These are phyloP conservation scores for Laburnicola sp. DNA, from an alignment of 2,329 filamentous ascomycete species.

Conservation along the genomic window DNA sequence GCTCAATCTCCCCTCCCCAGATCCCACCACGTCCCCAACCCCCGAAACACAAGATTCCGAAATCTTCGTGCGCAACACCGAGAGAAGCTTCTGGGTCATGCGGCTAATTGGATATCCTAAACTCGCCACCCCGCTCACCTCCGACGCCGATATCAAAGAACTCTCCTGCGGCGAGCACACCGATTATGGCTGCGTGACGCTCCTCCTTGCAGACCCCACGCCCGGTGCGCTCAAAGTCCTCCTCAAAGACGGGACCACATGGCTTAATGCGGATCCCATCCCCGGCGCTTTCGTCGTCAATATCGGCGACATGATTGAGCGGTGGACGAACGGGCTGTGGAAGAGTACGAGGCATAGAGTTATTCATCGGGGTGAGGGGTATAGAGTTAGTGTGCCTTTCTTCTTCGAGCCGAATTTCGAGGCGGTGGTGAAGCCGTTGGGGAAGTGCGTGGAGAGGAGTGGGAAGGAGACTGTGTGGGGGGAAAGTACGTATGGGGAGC, in stretches of 20 bases:
- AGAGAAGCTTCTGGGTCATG: slow-evolving; percentile 47
- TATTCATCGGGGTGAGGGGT: slow-evolving; percentile 46
- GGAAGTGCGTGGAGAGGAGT: slow-evolving; percentile 41
- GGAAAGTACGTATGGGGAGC: slow-evolving; percentile 48
- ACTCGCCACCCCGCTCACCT: slow-evolving; percentile 20
- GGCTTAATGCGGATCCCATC: slow-evolving; percentile 52
- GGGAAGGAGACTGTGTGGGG: slow-evolving; percentile 36
- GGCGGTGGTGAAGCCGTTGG: slow-evolving; percentile 44
- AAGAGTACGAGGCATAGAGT: slow-evolving; percentile 52
- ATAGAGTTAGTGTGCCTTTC: slow-evolving; percentile 52
- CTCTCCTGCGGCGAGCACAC: slow-evolving; percentile 49
- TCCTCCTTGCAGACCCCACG: slow-evolving; percentile 51
- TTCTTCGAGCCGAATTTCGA: slow-evolving; percentile 55
- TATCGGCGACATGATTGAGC: slow-evolving; percentile 55
- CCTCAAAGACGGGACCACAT: slow-evolving; percentile 45
- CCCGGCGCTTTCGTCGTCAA: slow-evolving; percentile 54
- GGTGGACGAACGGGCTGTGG: slow-evolving; percentile 51
- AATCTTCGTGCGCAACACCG: slow-evolving; percentile 38
- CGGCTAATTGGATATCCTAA: slow-evolving; percentile 47
- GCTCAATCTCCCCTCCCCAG: slow-evolving; percentile 25
- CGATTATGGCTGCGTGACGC: slow-evolving; percentile 54
- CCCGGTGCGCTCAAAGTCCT: slow-evolving; percentile 50
- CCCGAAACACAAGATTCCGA: slow-evolving; percentile 27
- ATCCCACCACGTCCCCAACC: neutral
- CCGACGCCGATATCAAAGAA: slow-evolving; percentile 22